Conservation (phyloP, 1,139 yeast species). For the Suhomyces yuchorum region DNA sequence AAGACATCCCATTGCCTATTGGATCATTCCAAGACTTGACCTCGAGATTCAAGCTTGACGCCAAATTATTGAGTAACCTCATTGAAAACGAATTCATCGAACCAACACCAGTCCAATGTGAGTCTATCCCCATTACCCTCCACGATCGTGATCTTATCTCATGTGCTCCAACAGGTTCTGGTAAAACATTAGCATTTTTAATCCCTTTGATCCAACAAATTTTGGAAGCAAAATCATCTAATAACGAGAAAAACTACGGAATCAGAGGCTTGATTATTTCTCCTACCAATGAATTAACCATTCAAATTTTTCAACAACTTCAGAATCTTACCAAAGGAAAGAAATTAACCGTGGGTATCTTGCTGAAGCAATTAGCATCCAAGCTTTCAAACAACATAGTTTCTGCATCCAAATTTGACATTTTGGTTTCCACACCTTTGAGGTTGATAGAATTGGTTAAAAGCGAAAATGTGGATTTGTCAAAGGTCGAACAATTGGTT, state of each 20-base stretch:
- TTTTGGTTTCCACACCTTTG: slow-evolving; percentile 85
- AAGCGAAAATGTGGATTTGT: slow-evolving; percentile 57
- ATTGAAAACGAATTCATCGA: slow-evolving; percentile 69
- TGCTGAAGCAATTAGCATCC: slow-evolving; percentile 75
- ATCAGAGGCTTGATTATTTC: slow-evolving; percentile 79
- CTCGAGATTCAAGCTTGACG: slow-evolving; percentile 65
- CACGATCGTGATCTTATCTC: slow-evolving; percentile 72
- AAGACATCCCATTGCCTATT: slow-evolving; percentile 81
- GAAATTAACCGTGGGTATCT: slow-evolving; percentile 63
- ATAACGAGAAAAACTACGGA: slow-evolving; percentile 40
- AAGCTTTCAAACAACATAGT: slow-evolving; percentile 63
- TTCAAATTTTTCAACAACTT: slow-evolving; percentile 78
- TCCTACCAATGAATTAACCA: slow-evolving; percentile 87
- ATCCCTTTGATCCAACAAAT: slow-evolving; percentile 74
- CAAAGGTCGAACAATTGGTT: slow-evolving; percentile 69
- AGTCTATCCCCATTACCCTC: slow-evolving; percentile 72
- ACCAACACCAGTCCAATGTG: slow-evolving; percentile 93
- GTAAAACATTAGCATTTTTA: slow-evolving; percentile 85
- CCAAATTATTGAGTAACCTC: slow-evolving; percentile 63
- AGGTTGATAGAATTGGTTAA: slow-evolving; percentile 80
- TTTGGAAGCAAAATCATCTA: slow-evolving; percentile 27
- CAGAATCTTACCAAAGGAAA: slow-evolving; percentile 54
- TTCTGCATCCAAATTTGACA: slow-evolving; percentile 67
- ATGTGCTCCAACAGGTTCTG: slow-evolving; percentile 94
- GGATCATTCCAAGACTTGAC: slow-evolving; percentile 84